phyloP scores from a whole-genome alignment of 805 yeast genomes.

The Candida nemodendra region DNA sequence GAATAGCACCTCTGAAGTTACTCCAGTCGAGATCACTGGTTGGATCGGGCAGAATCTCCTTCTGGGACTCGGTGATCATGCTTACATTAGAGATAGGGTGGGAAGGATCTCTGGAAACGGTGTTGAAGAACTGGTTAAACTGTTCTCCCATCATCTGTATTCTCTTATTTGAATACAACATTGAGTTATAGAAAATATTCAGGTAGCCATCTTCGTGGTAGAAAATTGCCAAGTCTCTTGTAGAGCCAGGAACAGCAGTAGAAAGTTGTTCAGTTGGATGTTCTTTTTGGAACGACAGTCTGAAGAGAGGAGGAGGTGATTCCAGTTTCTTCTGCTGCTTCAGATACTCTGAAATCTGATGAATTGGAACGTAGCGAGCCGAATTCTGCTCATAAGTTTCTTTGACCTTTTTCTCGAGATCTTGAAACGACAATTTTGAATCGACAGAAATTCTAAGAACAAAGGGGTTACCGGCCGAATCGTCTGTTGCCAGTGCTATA shows the following conservation, averaged over 20 bases:
- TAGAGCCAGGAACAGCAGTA: constrained; percentile 49
- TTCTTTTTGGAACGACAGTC: constrained; percentile 55
- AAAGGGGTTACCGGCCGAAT: constrained; percentile 44
- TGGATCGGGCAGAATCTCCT: constrained; percentile 75
- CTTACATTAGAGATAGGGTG: constrained; percentile 56
- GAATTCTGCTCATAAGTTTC: constrained; percentile 38
- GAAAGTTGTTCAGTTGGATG: constrained; percentile 40
- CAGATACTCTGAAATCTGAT: constrained; percentile 53
- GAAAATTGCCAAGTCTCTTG: constrained; percentile 65
- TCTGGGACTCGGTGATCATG: constrained; percentile 68
- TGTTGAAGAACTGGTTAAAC: constrained; percentile 50
- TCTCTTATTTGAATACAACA: constrained; percentile 70
- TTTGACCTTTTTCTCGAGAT: constrained; percentile 47
- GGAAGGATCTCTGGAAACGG: constrained; percentile 37
- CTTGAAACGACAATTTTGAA: constrained; percentile 52
- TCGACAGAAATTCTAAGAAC: constrained; percentile 63
- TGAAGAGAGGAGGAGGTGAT: constrained; percentile 60
- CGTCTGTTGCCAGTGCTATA: constrained; percentile 76
- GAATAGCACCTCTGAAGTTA: constrained; percentile 91
- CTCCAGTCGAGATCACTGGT: constrained; percentile 85
- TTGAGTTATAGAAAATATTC: constrained; percentile 66
- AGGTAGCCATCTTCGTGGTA: constrained; percentile 35
- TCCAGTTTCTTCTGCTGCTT: constrained; percentile 51
- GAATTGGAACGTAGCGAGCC: constrained; percentile 45
- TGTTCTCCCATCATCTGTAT: constrained; percentile 72